These are phyloP conservation scores for Cytospora leucostoma DNA, from an alignment of 2,329 filamentous ascomycete species.

Conservation along the genomic window DNA sequence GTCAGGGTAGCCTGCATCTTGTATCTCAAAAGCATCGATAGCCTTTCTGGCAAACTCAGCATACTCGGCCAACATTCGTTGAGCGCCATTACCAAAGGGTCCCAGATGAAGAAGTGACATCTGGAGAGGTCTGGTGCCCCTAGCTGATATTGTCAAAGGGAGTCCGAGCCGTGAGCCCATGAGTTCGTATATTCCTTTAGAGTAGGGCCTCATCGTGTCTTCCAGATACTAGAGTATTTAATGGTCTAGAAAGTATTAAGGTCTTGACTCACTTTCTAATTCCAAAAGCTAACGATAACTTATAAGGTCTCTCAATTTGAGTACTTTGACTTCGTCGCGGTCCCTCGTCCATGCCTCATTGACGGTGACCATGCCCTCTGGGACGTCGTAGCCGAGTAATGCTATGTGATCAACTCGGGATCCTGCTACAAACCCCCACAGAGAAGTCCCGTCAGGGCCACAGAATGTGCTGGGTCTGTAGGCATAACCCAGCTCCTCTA, in stretches of 20 bases:
- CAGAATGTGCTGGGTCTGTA: neutral
- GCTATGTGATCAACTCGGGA: neutral
- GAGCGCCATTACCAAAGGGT: neutral
- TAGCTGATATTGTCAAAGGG: neutral
- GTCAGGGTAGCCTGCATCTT: neutral
- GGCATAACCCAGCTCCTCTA: neutral
- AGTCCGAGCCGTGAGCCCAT: neutral
- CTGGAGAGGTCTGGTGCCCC: too few species aligned
- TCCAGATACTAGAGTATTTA: neutral
- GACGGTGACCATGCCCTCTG: neutral
- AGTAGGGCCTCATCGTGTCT: neutral
- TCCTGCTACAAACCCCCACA: neutral
- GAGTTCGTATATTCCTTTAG: neutral
- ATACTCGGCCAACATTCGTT: neutral
- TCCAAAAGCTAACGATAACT: neutral
- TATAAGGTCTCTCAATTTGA: neutral
- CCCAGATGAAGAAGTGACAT: too few species aligned
- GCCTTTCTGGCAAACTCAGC: neutral
- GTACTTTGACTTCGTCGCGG: neutral
- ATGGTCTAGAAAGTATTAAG: neutral
- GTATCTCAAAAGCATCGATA: neutral
- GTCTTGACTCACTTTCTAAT: neutral
- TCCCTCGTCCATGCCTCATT: neutral
- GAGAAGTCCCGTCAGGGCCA: neutral
- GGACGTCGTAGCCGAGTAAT: neutral